Conservation (phyloP, 257 asterid genomes). For the Scutellaria galericulata region DNA sequence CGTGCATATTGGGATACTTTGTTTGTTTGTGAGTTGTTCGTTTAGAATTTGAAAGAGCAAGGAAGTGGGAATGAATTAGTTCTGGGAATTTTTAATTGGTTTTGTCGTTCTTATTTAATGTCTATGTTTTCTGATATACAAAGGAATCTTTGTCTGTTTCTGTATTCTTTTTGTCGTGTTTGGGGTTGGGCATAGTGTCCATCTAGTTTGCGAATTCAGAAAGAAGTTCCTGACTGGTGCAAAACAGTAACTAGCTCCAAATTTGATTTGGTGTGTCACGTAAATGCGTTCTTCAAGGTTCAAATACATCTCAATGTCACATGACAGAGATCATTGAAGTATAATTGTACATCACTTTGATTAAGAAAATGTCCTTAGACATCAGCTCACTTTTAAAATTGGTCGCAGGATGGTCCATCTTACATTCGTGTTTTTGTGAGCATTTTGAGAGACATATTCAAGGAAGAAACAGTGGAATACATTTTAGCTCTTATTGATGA, state of each 20-base stretch:
- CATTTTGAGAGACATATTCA: constrained; percentile 77
- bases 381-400: constrained; percentile 15
- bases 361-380: not conserved
- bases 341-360: constrained; percentile 11
- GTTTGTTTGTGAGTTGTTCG: not conserved
- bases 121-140: not conserved
- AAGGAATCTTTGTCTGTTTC: not conserved
- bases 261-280: not conserved
- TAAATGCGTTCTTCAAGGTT: not conserved
- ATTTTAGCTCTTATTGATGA: constrained; percentile 86
- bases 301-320: not conserved
- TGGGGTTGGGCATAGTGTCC: no score
- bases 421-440: constrained; percentile 71
- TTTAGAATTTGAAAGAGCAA: not conserved
- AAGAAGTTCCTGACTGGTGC: not conserved
- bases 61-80: not conserved
- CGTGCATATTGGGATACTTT: not conserved
- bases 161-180: no score
- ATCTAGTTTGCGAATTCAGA: not conserved
- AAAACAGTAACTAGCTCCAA: not conserved
- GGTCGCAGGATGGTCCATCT: constrained; percentile 83
- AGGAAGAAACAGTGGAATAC: constrained; percentile 89
- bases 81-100: not conserved
- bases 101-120: not conserved
- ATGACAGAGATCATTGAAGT: not conserved